Evolutionary conservation across 2,329 filamentous ascomycete genomes (phyloP).

Genomic region (Fusarium praegraminearum): DNA sequence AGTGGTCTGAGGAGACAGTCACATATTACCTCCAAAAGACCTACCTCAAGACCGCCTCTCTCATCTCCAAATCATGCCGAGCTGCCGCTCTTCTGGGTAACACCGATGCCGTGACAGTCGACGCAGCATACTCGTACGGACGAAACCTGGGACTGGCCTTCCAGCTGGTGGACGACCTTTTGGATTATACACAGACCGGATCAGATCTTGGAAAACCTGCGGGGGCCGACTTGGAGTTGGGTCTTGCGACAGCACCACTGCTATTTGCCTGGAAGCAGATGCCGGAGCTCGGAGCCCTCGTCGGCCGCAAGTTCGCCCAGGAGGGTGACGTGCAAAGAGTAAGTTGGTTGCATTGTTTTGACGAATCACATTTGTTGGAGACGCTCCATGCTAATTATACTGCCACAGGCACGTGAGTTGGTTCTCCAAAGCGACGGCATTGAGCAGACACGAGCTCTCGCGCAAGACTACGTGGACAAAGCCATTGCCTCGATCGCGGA

Average conservation of each 20-base stretch:
- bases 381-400: slow-evolving; percentile 40
- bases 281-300: slow-evolving; percentile 84
- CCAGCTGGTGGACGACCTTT: slow-evolving; percentile 96
- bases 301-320: slow-evolving; percentile 88
- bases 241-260: slow-evolving; percentile 91
- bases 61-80: slow-evolving; percentile 96
- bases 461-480: slow-evolving; percentile 89
- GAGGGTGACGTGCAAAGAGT: slow-evolving; percentile 89
- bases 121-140: slow-evolving; percentile 91
- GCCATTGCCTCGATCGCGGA: slow-evolving; percentile 84
- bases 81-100: slow-evolving; percentile 88
- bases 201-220: slow-evolving; percentile 93
- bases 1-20: slow-evolving; percentile 89
- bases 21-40: slow-evolving; percentile 98
- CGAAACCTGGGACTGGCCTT: slow-evolving; percentile 95
- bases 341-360: slow-evolving; percentile 51
- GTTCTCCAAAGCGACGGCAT: slow-evolving; percentile 88
- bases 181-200: slow-evolving; percentile 92
- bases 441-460: slow-evolving; percentile 89
- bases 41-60: slow-evolving; percentile 93
- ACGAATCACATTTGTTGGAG: slow-evolving; percentile 38
- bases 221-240: slow-evolving; percentile 92
- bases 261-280: slow-evolving; percentile 96
- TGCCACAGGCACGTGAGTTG: slow-evolving; percentile 80
- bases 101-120: slow-evolving; percentile 80